Conservation (phyloP, 192 early-diverging fungal species). For the Jimgerdemannia lactiflua region DNA sequence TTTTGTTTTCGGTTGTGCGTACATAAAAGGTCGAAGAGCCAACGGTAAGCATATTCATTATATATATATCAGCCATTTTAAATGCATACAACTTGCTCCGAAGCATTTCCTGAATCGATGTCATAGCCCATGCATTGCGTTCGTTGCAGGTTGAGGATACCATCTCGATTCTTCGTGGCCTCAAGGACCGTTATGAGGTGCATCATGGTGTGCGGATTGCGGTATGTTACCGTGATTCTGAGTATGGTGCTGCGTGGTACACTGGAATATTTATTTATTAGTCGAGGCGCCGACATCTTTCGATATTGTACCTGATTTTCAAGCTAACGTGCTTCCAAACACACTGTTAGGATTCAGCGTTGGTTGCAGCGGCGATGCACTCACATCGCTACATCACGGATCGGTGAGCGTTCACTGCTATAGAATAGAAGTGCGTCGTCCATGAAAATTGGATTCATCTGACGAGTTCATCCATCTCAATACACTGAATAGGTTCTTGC, state of each 20-base stretch:
- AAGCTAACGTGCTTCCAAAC: too few species aligned
- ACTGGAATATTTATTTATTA: too few species aligned
- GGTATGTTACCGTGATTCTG: not conserved
- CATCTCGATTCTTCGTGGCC: conserved; percentile 72
- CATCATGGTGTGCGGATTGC: conserved; percentile 79
- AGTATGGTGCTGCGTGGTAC: too few species aligned
- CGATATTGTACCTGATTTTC: not conserved
- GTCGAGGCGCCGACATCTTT: too few species aligned
- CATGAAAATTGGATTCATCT: too few species aligned
- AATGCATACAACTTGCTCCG: too few species aligned
- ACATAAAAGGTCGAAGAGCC: conserved; percentile 54
- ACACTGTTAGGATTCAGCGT: conserved; percentile 50
- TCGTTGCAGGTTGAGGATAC: conserved; percentile 61
- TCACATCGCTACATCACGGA: conserved; percentile 80
- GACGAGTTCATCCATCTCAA: too few species aligned
- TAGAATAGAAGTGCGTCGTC: too few species aligned
- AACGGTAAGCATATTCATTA: conserved; percentile 19
- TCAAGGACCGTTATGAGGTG: conserved; percentile 78
- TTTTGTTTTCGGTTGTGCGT: too few species aligned
- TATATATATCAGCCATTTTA: not conserved
- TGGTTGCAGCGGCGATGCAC: conserved; percentile 69
- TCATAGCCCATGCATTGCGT: too few species aligned
- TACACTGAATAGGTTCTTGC: not conserved
- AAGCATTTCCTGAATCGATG: too few species aligned
- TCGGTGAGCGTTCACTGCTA: conserved; percentile 17